These are phyloP conservation scores for Nasturtium officinale DNA, from an alignment of 345 rosid species.

Conservation along the genomic window DNA sequence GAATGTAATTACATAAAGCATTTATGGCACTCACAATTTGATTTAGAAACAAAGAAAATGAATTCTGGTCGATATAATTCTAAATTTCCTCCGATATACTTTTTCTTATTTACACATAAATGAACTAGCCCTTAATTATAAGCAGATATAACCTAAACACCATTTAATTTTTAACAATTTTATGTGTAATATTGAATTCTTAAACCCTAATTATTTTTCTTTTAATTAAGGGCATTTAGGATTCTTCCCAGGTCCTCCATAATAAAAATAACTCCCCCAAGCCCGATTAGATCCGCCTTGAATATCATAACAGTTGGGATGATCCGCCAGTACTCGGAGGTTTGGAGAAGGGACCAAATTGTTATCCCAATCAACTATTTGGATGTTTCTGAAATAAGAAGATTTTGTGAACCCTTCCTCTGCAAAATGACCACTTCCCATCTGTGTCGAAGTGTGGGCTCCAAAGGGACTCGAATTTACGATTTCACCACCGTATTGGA, in stretches of 20 bases:
- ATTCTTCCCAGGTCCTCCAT: constrained; percentile 96
- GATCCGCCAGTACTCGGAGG: constrained; percentile 78
- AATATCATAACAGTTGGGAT: constrained; percentile 87
- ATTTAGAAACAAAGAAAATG: neutral
- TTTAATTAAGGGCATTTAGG: constrained; percentile 71
- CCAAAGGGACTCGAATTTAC: constrained; percentile 80
- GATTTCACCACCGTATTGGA: constrained; percentile 95
- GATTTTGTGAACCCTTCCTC: constrained; percentile 92
- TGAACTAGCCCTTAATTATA: neutral
- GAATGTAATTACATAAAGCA: neutral
- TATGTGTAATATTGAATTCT: neutral
- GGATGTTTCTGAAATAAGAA: constrained; percentile 89
- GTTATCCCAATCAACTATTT: constrained; percentile 96
- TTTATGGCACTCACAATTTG: neutral
- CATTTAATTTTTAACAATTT: neutral
- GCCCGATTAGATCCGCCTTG: constrained; percentile 76
- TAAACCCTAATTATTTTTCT: neutral
- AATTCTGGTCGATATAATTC: neutral
- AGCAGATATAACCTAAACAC: constrained; percentile 13
- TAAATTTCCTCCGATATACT: constrained; percentile 23
- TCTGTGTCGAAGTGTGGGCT: constrained; percentile 81
- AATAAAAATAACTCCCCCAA: constrained; percentile 96
- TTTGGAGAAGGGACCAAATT: constrained; percentile 72
- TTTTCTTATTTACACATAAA: constrained; percentile 33
- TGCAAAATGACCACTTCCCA: constrained; percentile 98